Conservation (phyloP, 2,329 filamentous ascomycete species). For the Fusarium stilboides region DNA sequence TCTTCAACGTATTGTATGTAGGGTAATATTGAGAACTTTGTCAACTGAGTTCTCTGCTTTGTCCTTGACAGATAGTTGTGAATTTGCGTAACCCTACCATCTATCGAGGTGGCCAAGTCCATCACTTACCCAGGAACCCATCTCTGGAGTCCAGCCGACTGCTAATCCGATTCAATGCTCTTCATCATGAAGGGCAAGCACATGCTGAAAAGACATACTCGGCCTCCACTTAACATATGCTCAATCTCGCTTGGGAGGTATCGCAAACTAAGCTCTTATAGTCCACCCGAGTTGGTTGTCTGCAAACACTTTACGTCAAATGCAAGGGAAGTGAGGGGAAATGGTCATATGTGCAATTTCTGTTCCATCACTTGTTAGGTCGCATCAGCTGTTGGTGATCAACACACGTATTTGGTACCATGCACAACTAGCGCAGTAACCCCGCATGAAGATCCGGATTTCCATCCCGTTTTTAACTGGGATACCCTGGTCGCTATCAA, state of each 20-base stretch:
- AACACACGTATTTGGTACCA: conserved; percentile 17
- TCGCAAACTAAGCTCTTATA: conserved; percentile 31
- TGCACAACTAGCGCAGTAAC: conserved; percentile 9
- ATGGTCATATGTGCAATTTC: conserved; percentile 21
- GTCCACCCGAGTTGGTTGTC: background rate
- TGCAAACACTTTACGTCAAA: conserved; percentile 20
- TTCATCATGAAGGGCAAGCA: background rate
- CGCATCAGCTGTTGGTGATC: background rate
- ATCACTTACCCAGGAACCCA: background rate
- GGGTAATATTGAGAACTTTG: too few species aligned
- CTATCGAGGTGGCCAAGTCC: too few species aligned
- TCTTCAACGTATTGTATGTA: too few species aligned
- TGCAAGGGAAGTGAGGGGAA: conserved; percentile 14
- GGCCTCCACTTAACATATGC: background rate
- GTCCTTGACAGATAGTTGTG: too few species aligned
- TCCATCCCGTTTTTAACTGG: background rate
- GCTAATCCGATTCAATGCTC: too few species aligned
- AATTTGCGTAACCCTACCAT: too few species aligned
- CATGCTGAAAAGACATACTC: conserved; percentile 7
- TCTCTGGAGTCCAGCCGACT: background rate
- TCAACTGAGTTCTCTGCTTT: too few species aligned
- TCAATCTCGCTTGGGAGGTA: background rate
- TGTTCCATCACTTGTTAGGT: conserved; percentile 22
- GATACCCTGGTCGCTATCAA: conserved; percentile 5
- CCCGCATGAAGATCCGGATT: conserved; percentile 36